Base-by-base conservation (phyloP, 192 early-diverging fungal genomes). In the Spizellomyces sp. region DNA sequence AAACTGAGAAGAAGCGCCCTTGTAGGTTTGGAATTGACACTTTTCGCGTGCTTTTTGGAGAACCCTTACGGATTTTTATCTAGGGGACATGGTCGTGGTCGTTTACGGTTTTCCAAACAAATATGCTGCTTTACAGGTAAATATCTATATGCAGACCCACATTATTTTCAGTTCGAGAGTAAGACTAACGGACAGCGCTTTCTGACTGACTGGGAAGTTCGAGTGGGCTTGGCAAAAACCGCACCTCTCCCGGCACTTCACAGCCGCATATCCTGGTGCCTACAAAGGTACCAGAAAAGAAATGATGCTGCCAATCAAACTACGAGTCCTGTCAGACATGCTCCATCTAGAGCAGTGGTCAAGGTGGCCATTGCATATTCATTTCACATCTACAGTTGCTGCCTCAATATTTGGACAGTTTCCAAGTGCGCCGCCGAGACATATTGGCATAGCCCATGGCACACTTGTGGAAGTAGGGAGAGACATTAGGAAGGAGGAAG, bases 181-280 rank as follows among this genome's bases (percentile, higher is more conserved):
- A 15, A 45, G 22, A 4, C 15, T 12, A 3, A 27, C 10, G 4
- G 19, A 19, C 15, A 19, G 19, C 14, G 3, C 2, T 19, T 61
- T 61, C 7, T 70, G 58, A 17, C 45, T 46, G 5, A 59, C 71
- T 27, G 41, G 64, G 17, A 41, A 70, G 73, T 84, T 79, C 68
- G 80, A 82, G 69, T 84, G 82, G 80, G 80, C 74, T 22, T 82
- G 83, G 83, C 83, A 85, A 71, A 73, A 80, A 55, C 83, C 83
- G 1, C 62, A 79, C 47, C 62, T 66, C 21, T 83, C 83, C n/a
- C 77, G 83, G 41, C 83, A 82, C 63, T 73, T 85, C 9, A 61
- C 66, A 15, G 19, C 59, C 19, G 27, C 47, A 9, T 74, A 67
- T 44, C 66, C 75, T 41, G 54, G 55, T 9, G 64, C 46, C 19